phyloP scores from a whole-genome alignment of 1,284 basidiomycete species.

The Inonotus hispidus region DNA sequence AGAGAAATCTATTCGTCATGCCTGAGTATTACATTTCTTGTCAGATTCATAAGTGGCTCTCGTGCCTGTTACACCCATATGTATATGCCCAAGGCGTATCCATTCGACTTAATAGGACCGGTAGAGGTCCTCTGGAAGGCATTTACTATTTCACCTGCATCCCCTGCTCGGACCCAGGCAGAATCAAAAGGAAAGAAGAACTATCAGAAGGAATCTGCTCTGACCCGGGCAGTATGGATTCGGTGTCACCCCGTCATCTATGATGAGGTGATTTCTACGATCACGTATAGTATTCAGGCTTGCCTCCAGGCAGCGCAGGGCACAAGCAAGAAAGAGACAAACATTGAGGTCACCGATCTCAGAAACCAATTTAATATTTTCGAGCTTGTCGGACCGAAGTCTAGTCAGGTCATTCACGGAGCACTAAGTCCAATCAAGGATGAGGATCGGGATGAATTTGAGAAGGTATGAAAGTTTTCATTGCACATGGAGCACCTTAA shows the following conservation, averaged over 20 bases:
- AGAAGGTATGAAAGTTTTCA: slow-evolving; percentile 38
- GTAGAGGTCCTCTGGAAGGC: slow-evolving; percentile 69
- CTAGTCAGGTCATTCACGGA: slow-evolving; percentile 73
- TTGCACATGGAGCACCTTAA: neutral
- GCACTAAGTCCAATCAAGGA: slow-evolving; percentile 54
- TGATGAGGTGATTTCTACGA: slow-evolving; percentile 44
- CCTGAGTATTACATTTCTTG: neutral
- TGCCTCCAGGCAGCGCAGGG: slow-evolving; percentile 40
- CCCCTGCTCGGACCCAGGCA: slow-evolving; percentile 18
- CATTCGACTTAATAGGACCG: slow-evolving; percentile 66
- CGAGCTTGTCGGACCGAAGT: slow-evolving; percentile 82
- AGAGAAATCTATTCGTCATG: neutral
- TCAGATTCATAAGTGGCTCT: slow-evolving; percentile 52
- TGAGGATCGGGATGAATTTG: slow-evolving; percentile 53
- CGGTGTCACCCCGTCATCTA: slow-evolving; percentile 73
- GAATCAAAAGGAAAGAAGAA: slow-evolving; percentile 24
- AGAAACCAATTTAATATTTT: slow-evolving; percentile 70
- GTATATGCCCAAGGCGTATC: slow-evolving; percentile 62
- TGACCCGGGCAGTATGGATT: slow-evolving; percentile 59
- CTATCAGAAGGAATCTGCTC: slow-evolving; percentile 17
- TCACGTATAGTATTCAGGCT: slow-evolving; percentile 47
- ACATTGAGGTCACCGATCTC: slow-evolving; percentile 65
- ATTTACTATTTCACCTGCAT: slow-evolving; percentile 10
- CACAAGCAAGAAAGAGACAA: slow-evolving; percentile 26
- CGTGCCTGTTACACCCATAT: slow-evolving; percentile 56